Base-by-base conservation (phyloP, 192 early-diverging fungal genomes). In the Piromyces finnis region DNA sequence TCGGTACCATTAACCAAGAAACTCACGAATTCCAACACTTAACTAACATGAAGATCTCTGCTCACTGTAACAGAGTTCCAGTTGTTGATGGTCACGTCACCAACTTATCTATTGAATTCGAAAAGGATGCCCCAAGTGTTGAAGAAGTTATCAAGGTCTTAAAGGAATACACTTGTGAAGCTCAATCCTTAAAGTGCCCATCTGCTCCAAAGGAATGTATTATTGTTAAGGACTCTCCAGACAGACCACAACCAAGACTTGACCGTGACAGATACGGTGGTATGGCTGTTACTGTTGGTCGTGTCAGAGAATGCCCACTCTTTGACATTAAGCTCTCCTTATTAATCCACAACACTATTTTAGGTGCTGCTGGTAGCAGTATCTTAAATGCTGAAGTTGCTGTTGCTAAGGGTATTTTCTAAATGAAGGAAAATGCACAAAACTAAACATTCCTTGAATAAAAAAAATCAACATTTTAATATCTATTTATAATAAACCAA, bases 51-150 rank as follows among this genome's bases (percentile, higher is more conserved):
- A 86, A 86, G n/a, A 94, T 99, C 28, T 96, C 95, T 11, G 97
- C 97, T 22, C 93, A 92, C 16, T 99, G 97, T 88, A 96, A 96
- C 87, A 94, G 97, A 81, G 97, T 99, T 22, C 91, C 96, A 30
- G 96, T 99, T 32, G 86, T 99, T 29, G 97, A 99, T 85, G 97
- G 97, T 15, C 97, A 99, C 86, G 94, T 92, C 77, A 94, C 95
- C 85, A 92, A 90, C 84, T 95, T 97, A 12, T 93, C 90, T 78
- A 87, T 99, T 29, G 92, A 95, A 85, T 99, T 99, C 87, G 85
- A 82, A 2, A 81, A 79, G 85, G 87, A 84, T 30, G 85, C 79
- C 35, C 97, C 97, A 39, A 90, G 92, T 18, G 82, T 92, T 28
- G 94, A 94, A 80, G 89, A 94, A 78, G 89, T 97, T 81, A 87